Evolutionary conservation across 176 grass and related monocot species (phyloP).

Genomic region (Eleusine indica): DNA sequence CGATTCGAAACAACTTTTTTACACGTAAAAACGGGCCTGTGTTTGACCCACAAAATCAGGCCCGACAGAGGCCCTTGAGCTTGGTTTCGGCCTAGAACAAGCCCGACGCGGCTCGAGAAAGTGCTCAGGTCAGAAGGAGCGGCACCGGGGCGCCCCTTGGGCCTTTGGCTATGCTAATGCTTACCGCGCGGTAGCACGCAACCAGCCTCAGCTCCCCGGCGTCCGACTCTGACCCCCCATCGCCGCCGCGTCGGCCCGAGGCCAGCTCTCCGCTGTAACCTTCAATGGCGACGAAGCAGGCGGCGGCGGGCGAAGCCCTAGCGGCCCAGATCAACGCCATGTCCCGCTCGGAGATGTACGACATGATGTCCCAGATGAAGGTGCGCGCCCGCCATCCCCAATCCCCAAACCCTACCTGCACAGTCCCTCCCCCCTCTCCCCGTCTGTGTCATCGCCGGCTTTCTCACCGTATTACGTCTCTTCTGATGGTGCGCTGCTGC

Average conservation of each 20-base stretch:
- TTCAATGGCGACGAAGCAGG: constrained; percentile 64
- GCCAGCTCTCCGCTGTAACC: not conserved
- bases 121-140: too few species aligned
- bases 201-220: not conserved
- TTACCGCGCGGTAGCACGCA: too few species aligned
- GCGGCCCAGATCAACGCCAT: constrained; percentile 68
- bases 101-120: too few species aligned
- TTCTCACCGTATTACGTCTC: not conserved
- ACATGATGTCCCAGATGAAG: constrained; percentile 93
- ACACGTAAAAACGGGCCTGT: too few species aligned
- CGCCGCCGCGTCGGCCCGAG: constrained; percentile 21
- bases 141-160: too few species aligned
- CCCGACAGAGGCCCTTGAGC: too few species aligned
- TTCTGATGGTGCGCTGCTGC: not conserved
- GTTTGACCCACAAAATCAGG: too few species aligned
- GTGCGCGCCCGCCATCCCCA: constrained; percentile 21
- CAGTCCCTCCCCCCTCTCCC: not conserved
- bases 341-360: constrained; percentile 83
- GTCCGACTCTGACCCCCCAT: not conserved
- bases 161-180: too few species aligned
- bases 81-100: too few species aligned
- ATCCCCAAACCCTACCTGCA: constrained; percentile 37
- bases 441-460: not conserved
- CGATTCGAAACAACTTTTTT: too few species aligned
- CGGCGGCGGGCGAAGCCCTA: constrained; percentile 57